A percentile compares a stretch with the other conserved stretches of the same genome.
Evolutionary conservation across 768 basidiomycete species (phyloP).

Genomic region (Leccinellum rugosiceps): DNA sequence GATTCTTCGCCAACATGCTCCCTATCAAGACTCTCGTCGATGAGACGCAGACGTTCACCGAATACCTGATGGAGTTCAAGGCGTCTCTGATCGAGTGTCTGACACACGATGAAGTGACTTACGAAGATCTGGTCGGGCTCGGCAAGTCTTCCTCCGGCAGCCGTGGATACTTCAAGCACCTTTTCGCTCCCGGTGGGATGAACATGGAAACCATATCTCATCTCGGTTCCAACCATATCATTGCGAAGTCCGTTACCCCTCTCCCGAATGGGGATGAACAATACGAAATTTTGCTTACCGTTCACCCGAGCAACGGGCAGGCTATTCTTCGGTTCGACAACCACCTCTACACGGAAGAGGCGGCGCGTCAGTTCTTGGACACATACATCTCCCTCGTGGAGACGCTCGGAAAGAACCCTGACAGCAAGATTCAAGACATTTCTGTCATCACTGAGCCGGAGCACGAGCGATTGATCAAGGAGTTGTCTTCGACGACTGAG

Average conservation of each 20-base stretch:
- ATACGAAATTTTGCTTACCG: constrained; percentile 23
- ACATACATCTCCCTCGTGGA: constrained; percentile 29
- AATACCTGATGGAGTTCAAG: constrained; percentile 26
- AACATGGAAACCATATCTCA: constrained; percentile 22
- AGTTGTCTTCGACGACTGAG: constrained; percentile 20
- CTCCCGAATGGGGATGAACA: constrained; percentile 29
- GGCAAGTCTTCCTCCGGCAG: constrained; percentile 21
- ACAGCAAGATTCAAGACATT: constrained; percentile 17
- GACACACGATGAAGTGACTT: constrained; percentile 28
- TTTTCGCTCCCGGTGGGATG: constrained; percentile 20
- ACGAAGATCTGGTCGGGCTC: constrained; percentile 28
- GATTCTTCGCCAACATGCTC: constrained; percentile 31
- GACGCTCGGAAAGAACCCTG: constrained; percentile 14
- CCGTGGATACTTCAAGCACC: constrained; percentile 32
- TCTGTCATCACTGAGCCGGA: constrained; percentile 13
- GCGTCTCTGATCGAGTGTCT: constrained; percentile 20
- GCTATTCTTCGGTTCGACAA: constrained; percentile 29
- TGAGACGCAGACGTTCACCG: constrained; percentile 22
- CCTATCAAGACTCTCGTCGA: constrained; percentile 29
- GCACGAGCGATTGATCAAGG: constrained; percentile 22
- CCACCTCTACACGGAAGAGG: constrained; percentile 25
- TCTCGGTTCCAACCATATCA: constrained; percentile 15
- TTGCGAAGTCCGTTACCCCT: constrained; percentile 15
- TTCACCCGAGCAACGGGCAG: constrained; percentile 24
- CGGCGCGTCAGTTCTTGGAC: constrained; percentile 30